phyloP scores from a whole-genome alignment of 1,139 yeast species.

The Suhomyces chickasaworum region DNA sequence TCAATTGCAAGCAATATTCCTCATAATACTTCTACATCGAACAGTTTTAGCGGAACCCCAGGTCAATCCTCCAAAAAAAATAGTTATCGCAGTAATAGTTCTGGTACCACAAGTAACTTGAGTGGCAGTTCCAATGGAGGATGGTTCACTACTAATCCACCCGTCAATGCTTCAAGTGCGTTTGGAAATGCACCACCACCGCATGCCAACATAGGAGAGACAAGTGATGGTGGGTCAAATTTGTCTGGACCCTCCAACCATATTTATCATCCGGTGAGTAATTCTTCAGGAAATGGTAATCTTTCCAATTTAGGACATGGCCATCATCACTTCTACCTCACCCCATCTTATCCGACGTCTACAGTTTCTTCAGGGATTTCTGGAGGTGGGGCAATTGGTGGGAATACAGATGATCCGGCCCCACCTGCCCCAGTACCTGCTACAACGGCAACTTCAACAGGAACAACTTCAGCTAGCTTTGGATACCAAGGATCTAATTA shows the following conservation, averaged over 20 bases:
- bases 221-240: neutral
- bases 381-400: slow-evolving; percentile 4
- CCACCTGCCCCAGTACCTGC: slow-evolving; percentile 4
- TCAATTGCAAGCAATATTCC: slow-evolving; percentile 11
- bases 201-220: neutral
- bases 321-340: slow-evolving; percentile 10
- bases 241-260: slow-evolving; percentile 7
- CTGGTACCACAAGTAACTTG: slow-evolving; percentile 8
- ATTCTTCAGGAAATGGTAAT: slow-evolving; percentile 1
- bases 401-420: slow-evolving; percentile 5
- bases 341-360: slow-evolving; percentile 10
- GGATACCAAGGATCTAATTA: slow-evolving; percentile 7
- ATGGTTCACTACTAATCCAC: slow-evolving; percentile 15
- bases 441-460: slow-evolving; percentile 3
- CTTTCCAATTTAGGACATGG: slow-evolving; percentile 1
- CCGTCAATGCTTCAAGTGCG: slow-evolving; percentile 6
- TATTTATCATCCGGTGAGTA: slow-evolving; percentile 7
- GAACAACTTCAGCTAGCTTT: slow-evolving; percentile 1
- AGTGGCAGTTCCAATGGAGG: slow-evolving; percentile 9
- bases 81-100: slow-evolving; percentile 13
- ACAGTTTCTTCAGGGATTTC: slow-evolving; percentile 7
- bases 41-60: slow-evolving; percentile 12
- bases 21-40: slow-evolving; percentile 8
- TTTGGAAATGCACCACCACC: slow-evolving; percentile 10
- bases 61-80: slow-evolving; percentile 8